A percentile compares a stretch with the other conserved stretches of the same genome.
These are phyloP conservation scores for Stentor coeruleus DNA, from an alignment of 73 alveolate species.

Conservation along the genomic window DNA sequence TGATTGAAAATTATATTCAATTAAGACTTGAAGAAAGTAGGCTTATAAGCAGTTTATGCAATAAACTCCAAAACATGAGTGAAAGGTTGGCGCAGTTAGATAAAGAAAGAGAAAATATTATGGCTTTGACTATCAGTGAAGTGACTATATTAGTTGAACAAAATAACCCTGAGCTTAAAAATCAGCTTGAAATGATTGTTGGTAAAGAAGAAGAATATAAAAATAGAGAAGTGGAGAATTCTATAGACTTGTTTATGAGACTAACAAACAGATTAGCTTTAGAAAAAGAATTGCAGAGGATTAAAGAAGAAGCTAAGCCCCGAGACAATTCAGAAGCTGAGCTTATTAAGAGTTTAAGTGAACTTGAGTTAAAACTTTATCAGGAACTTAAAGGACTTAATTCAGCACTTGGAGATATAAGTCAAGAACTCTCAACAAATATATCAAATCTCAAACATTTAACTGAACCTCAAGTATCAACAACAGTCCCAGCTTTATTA, in stretches of 20 bases:
- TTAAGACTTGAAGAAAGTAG: constrained; percentile 9
- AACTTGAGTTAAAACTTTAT: not conserved
- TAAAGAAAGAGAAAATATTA: not conserved
- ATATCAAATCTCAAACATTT: not conserved
- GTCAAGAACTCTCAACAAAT: not conserved
- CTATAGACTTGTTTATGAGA: not conserved
- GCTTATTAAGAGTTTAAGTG: not conserved
- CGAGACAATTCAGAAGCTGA: not conserved
- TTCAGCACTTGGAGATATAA: not conserved
- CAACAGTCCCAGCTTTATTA: not conserved
- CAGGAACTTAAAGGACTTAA: not conserved
- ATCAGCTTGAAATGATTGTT: not conserved
- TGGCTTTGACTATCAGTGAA: not conserved
- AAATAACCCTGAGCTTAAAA: not conserved
- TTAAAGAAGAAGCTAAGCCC: constrained; percentile 15
- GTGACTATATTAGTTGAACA: not conserved
- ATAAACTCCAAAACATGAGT: not conserved
- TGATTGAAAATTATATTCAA: not conserved
- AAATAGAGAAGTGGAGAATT: not conserved
- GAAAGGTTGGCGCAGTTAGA: not conserved
- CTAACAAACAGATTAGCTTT: not conserved
- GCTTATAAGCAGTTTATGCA: not conserved
- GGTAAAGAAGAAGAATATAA: not conserved
- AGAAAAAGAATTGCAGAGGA: constrained; percentile 5
- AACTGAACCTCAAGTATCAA: not conserved